Evolutionary conservation across 352 stramenopile species (phyloP).

Genomic region (Salisapilia sapeloensis): DNA sequence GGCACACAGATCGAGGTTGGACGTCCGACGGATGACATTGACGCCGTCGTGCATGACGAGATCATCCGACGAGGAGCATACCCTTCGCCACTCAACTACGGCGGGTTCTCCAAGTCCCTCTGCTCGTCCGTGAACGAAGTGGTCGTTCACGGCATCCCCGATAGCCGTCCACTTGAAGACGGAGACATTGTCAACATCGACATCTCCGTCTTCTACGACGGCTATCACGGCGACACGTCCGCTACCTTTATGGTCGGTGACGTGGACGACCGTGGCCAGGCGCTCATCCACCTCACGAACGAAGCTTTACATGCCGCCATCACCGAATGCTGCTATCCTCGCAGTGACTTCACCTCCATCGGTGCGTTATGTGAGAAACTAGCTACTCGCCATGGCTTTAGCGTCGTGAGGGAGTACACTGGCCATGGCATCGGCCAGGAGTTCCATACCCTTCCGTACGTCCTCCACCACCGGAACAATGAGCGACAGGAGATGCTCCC

Average conservation of each 20-base stretch:
- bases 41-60: conserved; percentile 82
- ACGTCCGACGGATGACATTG: conserved; percentile 88
- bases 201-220: conserved; percentile 86
- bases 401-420: conserved; percentile 84
- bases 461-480: conserved; percentile 82
- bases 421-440: conserved; percentile 92
- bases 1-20: conserved; percentile 58
- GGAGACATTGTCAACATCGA: conserved; percentile 97
- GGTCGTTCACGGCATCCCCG: conserved; percentile 94
- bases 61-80: conserved; percentile 80
- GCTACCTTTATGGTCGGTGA: conserved; percentile 91
- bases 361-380: conserved; percentile 87
- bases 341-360: conserved; percentile 88
- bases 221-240: conserved; percentile 97
- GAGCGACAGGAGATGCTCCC: conserved; percentile 65
- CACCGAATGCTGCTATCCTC: conserved; percentile 80
- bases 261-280: conserved; percentile 69
- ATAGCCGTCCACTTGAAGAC: conserved; percentile 74
- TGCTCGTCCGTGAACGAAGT: conserved; percentile 95
- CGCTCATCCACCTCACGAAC: conserved; percentile 85
- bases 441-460: conserved; percentile 93
- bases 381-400: conserved; percentile 58
- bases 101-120: conserved; percentile 89
- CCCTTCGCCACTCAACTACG: conserved; percentile 86
- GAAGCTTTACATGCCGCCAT: conserved; percentile 73